Base-by-base conservation (phyloP, 768 basidiomycete genomes). In the Kondoa malvinella region DNA sequence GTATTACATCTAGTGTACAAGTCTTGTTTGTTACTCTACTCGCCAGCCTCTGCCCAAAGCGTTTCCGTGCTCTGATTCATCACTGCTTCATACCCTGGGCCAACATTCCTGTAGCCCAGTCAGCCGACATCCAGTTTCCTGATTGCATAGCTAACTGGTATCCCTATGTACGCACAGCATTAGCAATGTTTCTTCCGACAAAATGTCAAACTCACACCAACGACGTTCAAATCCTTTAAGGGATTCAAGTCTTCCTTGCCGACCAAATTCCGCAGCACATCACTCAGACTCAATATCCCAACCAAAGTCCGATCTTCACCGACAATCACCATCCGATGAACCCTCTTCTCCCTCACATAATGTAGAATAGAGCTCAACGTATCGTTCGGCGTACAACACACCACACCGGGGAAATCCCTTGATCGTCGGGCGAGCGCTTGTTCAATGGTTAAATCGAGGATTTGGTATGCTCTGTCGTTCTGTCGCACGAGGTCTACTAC, bases 361-460 rank as follows among this genome's bases (percentile, higher is more conserved):
- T 89, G 85, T 61, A 99, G 82, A 4, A 97, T 83, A 1, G 89
- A 91, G 2, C 87, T 88, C 30, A 99, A 81, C 0, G 92, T 92
- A 75, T 97, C 94, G 1, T 85, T 83, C 0, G 90, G 89, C 0
- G 89, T 90, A 76, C 95, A 97, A 25, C 94, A 88, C 66, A 97
- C 89, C 4, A 97, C 92, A 16, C 95, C 95, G 4, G 91, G 89
- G 76, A 99, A 99, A 77, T 97, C 94, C 4, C 88, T 83, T 16
- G 90, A 87, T 17, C 95, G 87, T 75, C 92, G 88, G 70, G 85
- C 86, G 62, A 99, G 82, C 1, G 95, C 95, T 77, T 94, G 87
- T 40, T 85, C 84, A 72, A 99, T 88, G 25, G 87, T 96, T 67
- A 95, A 80, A 78, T 97, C 94, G 21, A 99, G 83, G n/a, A 89